phyloP scores from a whole-genome alignment of 768 basidiomycete genomes.

The Lepiota brunneoincarnata region DNA sequence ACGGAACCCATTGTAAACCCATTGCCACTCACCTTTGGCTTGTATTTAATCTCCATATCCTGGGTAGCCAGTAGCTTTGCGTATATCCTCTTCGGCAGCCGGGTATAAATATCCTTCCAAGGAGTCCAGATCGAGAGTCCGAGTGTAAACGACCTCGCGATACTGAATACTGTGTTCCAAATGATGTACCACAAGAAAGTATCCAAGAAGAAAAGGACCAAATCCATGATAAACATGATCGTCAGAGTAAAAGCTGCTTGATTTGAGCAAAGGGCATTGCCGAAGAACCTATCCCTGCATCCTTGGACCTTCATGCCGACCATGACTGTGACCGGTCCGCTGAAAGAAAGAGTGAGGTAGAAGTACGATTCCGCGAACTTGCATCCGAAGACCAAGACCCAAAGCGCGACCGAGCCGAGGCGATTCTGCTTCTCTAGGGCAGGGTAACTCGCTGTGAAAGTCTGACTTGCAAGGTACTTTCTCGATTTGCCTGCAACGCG shows the following conservation, averaged over 20 bases:
- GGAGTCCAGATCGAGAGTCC: slow-evolving; percentile 99
- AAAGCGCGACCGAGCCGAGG: slow-evolving; percentile 76
- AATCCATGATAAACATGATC: slow-evolving; percentile 99
- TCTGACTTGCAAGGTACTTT: slow-evolving; percentile 97
- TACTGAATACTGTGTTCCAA: slow-evolving; percentile 95
- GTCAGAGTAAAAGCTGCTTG: slow-evolving; percentile 94
- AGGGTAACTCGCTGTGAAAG: slow-evolving; percentile 96
- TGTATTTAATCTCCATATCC: slow-evolving; percentile 99
- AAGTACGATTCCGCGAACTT: slow-evolving; percentile 98
- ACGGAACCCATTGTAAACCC: too few relatives aligned
- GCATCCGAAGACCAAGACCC: slow-evolving; percentile 94
- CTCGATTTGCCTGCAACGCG: slow-evolving; percentile 92
- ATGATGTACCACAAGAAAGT: slow-evolving; percentile 99
- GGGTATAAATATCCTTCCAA: slow-evolving; percentile 96
- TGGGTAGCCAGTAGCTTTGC: slow-evolving; percentile 90
- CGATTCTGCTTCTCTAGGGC: slow-evolving; percentile 59
- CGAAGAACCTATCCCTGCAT: slow-evolving; percentile 86
- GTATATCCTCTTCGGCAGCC: slow-evolving; percentile 95
- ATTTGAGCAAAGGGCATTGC: slow-evolving; percentile 79
- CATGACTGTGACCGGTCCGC: slow-evolving; percentile 92
- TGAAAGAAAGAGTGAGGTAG: slow-evolving; percentile 94
- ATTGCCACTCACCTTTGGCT: slow-evolving; percentile 82
- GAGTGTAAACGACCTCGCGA: slow-evolving; percentile 82
- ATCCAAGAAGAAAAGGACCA: slow-evolving; percentile 96
- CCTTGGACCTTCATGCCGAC: slow-evolving; percentile 93